Base-by-base conservation (phyloP, 768 basidiomycete species). In the Stropharia rugosoannulata region DNA sequence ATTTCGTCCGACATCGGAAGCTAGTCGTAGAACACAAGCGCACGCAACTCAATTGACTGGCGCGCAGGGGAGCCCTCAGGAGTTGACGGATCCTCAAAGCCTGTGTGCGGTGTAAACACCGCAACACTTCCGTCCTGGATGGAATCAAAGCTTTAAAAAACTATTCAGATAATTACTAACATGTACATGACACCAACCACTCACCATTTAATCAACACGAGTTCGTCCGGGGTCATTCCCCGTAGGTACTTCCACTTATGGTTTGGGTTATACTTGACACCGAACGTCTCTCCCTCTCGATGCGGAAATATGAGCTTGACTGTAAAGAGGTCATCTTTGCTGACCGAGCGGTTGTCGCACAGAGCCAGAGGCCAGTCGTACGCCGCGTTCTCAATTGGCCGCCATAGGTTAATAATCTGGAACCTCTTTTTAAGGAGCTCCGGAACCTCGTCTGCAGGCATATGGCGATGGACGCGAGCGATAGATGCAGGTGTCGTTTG, bases 1-100 rank as follows among this genome's bases (percentile, higher is more conserved):
- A 22, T 22, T 22, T 4, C 22, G 22, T 4, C 22, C 22, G 2
- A 22, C 22, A 22, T 22, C 22, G 22, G 22, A 22, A 22, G 22
- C 22, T 22, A 74, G 55, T 83, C 79, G 59, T 85, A 83, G 60
- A 85, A 87, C 13, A 85, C 82, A 22, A 87, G 72, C 7, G 82
- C 77, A 36, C 84, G 67, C 13, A 86, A 59, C 66, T 86, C 85
- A 47, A 86, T 85, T 0, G 83, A 85, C 65, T 85, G 77, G 39
- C 84, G 69, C 5, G 68, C 64, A 5, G 78, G 80, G 1, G 80
- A 71, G 42, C 71, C 80, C 37, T 69, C 62, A 2, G 82, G 83
- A 6, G 80, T 82, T 1, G 71, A 70, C 1, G 79, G 76, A 57
- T 86, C 84, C 40, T 72, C 57, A 65, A 86, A 86, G 1, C 73